Base-by-base conservation (phyloP, 2,329 filamentous ascomycete genomes). In the Nemania sp. region DNA sequence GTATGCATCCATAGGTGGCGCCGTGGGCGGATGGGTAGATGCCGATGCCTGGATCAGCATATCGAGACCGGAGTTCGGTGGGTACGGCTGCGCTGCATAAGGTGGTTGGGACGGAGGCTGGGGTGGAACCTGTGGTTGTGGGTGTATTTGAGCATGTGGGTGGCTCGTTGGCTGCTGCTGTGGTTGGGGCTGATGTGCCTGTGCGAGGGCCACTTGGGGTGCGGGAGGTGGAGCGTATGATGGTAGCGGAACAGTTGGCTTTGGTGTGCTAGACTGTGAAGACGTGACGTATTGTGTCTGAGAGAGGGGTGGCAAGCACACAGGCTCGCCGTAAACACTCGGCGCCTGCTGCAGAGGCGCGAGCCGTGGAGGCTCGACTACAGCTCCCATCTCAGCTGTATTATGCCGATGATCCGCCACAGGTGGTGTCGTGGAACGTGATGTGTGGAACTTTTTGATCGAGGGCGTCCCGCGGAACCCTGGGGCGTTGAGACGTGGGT, bases 1-100 rank as follows among this genome's bases (percentile, higher is more conserved):
- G 63, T 74, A 71, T 15, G 71, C 65, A 1, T 72, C 73, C 38
- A 73, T 70, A 15, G 69, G 55, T 10, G 70, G 61, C 5, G 74
- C 75, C n/a, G 75, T 59, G 41, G 78, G 78, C 59, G 81, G 77
- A 27, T 69, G 55, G 11, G 67, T 68, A n/a, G 70, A 68, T 24
- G 64, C 55, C 5, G 81, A 84, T 1, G 80, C 79, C 56, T 81
- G 79, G 38, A 84, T 79, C 7, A 84, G 76, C 74, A 85, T 79
- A 24, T 79, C 78, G 27, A 84, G 76, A 1, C 80, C 79, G 43
- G 82, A 78, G 13, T 75, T 77, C 15, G 76, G 64, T 49, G 73
- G 68, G 45, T 66, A 67, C 41, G 76, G 62, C 22, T 71, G 73
- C 15, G 67, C 58, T 22, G 66, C 62, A 52, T 72, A 75, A 29